These are phyloP conservation scores for Edaphochlamys debaryana DNA, from an alignment of 139 green algal species.

Conservation along the genomic window DNA sequence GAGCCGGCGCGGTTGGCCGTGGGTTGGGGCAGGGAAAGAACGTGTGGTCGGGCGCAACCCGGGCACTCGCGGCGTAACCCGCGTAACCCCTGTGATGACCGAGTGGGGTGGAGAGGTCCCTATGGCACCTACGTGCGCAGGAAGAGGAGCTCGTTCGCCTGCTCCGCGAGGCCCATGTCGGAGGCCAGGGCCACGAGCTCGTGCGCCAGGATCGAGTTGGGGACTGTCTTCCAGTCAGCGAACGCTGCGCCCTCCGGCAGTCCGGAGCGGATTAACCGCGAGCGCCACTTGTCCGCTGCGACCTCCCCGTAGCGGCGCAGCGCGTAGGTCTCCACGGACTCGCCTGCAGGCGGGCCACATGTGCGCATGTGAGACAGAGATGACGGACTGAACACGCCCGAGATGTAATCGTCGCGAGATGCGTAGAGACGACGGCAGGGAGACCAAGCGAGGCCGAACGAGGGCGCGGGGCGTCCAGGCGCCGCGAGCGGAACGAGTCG, in stretches of 20 bases:
- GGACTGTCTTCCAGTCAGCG: neutral
- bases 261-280: neutral
- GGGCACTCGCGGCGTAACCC: neutral
- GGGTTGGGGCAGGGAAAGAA: too few relatives aligned
- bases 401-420: too few relatives aligned
- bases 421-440: too few relatives aligned
- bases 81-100: too few relatives aligned
- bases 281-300: neutral
- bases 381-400: too few relatives aligned
- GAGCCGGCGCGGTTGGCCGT: too few relatives aligned
- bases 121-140: constrained; percentile 22
- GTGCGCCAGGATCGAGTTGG: constrained; percentile 4
- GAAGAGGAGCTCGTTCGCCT: constrained; percentile 3
- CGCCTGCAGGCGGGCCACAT: constrained; percentile 2
- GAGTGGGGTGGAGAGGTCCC: too few relatives aligned
- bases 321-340: constrained; percentile 6
- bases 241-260: constrained; percentile 26
- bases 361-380: too few relatives aligned
- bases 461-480: too few relatives aligned
- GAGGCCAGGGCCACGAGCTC: constrained; percentile 12
- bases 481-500: too few relatives aligned
- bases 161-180: neutral
- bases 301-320: neutral
- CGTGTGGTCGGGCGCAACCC: too few relatives aligned
- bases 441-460: too few relatives aligned